These are phyloP conservation scores for Ogataea nonfermentans DNA, from an alignment of 805 yeast species.

Conservation along the genomic window DNA sequence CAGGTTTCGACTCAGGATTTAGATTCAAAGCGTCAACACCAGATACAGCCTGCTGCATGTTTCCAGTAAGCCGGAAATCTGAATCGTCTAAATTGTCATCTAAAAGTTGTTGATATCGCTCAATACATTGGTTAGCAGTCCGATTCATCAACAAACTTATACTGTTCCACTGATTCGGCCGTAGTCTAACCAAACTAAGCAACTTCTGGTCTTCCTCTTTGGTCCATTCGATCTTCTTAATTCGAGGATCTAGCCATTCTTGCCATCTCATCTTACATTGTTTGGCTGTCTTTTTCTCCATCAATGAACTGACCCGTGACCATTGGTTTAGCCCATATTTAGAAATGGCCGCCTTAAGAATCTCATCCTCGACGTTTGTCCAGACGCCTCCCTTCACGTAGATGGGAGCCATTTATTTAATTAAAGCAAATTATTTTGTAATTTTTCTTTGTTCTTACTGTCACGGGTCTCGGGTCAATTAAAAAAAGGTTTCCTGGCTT, in stretches of 20 bases:
- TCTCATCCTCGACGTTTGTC: constrained; percentile 84
- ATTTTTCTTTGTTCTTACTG: constrained; percentile 4
- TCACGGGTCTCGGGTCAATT: constrained; percentile 8
- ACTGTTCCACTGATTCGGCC: constrained; percentile 95
- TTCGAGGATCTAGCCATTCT: constrained; percentile 78
- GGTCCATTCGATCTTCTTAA: constrained; percentile 66
- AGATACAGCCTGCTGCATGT: constrained; percentile 14
- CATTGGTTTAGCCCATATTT: constrained; percentile 95
- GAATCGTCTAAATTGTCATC: constrained; percentile 44
- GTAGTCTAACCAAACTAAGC: constrained; percentile 57
- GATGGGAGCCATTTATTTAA: constrained; percentile 48
- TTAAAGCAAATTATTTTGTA: neutral
- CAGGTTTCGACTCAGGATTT: constrained; percentile 73
- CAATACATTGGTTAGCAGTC: constrained; percentile 84
- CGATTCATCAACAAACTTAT: constrained; percentile 80
- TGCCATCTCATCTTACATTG: constrained; percentile 94
- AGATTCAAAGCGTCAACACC: constrained; percentile 58
- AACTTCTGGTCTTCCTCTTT: constrained; percentile 73
- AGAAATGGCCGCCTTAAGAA: constrained; percentile 84
- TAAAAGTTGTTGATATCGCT: constrained; percentile 72
- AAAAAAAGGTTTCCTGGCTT: constrained; percentile 12
- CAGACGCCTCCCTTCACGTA: constrained; percentile 88
- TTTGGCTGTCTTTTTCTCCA: constrained; percentile 81
- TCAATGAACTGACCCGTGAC: constrained; percentile 85
- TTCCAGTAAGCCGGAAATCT: constrained; percentile 26